Base-by-base conservation (phyloP, 805 yeast genomes). In the Komagataella ulmi region DNA sequence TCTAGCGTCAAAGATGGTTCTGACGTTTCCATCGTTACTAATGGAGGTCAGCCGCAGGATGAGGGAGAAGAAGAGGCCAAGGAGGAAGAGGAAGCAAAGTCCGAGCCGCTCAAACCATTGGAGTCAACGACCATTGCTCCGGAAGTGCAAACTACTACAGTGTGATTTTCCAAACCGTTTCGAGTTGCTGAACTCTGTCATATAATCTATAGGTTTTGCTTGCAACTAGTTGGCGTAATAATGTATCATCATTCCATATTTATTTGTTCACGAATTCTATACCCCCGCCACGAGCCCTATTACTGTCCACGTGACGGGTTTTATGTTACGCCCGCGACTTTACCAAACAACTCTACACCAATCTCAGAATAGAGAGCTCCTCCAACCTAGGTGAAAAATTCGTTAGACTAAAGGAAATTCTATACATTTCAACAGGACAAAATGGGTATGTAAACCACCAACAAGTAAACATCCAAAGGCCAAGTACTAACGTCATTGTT, bases 1-100 rank as follows among this genome's bases (percentile, higher is more conserved):
- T 47, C 49, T n/a, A 49, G 46, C 44, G 50, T 30, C 40, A 30
- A 30, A 4, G 40, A 30, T 30, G 40, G 14, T 30, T 8, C 46
- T 12, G 50, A 18, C 44, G 49, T 44, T 7, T 14, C 49, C 17
- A 47, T 18, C 7, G 21, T 30, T 30, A 10, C 40, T 14, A 10
- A 30, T 30, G 40, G 40, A 30, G 50, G 21, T 45, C 36, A 17
- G 44, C 24, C 19, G 52, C 23, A 50, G 24, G 44, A 40, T 49
- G 43, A 47, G 17, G 19, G 18, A 49, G 47, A 49, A 49, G 47
- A 49, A 44, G 24, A 43, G 47, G 47, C 17, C 12, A 46, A 53
- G 14, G 55, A 53, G 18, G 58, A 54, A 24, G 55, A 49, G 23
- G 50, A 50, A 14, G 54, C 52, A 49, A 50, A 47, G 17, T 53